These are phyloP conservation scores for Ogataea trehalophila DNA, from an alignment of 805 yeast species.

Conservation along the genomic window DNA sequence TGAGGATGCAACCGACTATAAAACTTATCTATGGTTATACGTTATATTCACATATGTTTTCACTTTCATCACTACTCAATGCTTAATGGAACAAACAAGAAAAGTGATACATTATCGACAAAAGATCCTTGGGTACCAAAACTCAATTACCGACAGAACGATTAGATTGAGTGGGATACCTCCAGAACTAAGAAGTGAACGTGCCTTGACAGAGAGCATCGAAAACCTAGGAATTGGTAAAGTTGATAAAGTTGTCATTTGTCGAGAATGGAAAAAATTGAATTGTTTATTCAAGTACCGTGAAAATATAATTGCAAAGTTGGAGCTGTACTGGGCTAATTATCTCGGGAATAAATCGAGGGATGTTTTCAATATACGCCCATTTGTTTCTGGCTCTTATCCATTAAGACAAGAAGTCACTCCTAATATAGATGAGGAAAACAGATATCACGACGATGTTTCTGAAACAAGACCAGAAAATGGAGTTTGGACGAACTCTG, in stretches of 20 bases:
- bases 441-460: conserved; percentile 18
- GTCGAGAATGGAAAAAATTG: conserved; percentile 80
- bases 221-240: conserved; percentile 76
- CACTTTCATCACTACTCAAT: conserved; percentile 58
- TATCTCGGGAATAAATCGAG: conserved; percentile 44
- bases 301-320: conserved; percentile 41
- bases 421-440: conserved; percentile 1
- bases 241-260: conserved; percentile 71
- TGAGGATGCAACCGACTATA: conserved; percentile 33
- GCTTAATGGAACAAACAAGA: conserved; percentile 64
- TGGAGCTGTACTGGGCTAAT: conserved; percentile 71
- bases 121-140: conserved; percentile 75
- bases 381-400: conserved; percentile 23
- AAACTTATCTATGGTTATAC: conserved; percentile 75
- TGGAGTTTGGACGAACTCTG: not conserved
- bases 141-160: conserved; percentile 87
- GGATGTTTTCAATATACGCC: conserved; percentile 21
- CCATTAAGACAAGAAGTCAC: conserved; percentile 15
- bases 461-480: not conserved
- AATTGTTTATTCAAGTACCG: conserved; percentile 63
- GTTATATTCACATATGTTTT: conserved; percentile 83
- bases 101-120: conserved; percentile 77
- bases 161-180: conserved; percentile 87
- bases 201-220: conserved; percentile 66
- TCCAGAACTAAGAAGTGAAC: conserved; percentile 65